Evolutionary conservation across 768 basidiomycete genomes (phyloP), one percentile per base, ranked within the genome.

Genomic region (Phylloporus sp.): DNA sequence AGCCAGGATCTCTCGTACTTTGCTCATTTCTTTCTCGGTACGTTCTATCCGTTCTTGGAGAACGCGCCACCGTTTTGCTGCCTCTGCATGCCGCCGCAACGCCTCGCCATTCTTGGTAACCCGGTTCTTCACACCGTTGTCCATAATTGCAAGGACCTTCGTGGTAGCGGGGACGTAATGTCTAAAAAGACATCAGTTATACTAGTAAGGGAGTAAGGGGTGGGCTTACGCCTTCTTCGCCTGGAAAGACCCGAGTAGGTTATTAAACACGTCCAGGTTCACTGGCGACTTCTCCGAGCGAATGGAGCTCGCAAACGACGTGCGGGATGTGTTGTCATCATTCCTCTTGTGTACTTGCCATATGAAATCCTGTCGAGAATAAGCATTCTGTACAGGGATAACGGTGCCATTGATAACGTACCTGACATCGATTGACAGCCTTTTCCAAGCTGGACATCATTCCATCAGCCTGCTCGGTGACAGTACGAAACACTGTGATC

Each of bases 371-470:
- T 90, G 63, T 3, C 46, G 31, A 54, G 26, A 36, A 48, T 57
- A 35, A 52, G 56, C 26, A 24, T 29, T 47, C 15, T 22, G 23
- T 2, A 15, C 4, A 12, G 34, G 7, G 26, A 38, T 20, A 2
- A 16, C n/a, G 26, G 39, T 22, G n/a, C 34, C 11, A 24, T 44
- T 20, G 4, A 44, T 65, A 42, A 51, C 84, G 56, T 61, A 91
- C 92, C 75, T 91, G 88, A 74, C 92, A 95, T 57, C 89, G 83
- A 61, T 84, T 85, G 39, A 95, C 84, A 9, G 90, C 92, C 69
- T 95, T 98, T 73, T 97, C 91, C 59, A 99, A 72, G 62, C 90
- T 91, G 26, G 82, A 82, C 92, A 98, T 95, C 95, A 98, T 97
- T 23, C 91, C 92, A 66, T 94, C 91, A 38, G 95, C 95, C 68